Conservation (phyloP, 2,329 filamentous ascomycete species). For the Ambrosiella cleistominuta region DNA sequence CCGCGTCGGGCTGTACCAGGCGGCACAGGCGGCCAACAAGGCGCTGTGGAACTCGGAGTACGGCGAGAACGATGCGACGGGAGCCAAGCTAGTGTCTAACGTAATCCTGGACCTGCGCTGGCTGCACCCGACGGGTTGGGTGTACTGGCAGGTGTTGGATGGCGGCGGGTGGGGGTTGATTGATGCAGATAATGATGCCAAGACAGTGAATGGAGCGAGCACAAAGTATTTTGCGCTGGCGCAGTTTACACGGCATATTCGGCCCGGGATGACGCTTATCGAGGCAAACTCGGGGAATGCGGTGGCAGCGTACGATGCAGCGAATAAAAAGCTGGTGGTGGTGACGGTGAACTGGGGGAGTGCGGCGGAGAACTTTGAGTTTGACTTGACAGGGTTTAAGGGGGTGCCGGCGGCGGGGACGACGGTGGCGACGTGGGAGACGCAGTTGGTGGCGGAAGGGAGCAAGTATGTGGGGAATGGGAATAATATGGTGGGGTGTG, state of each 20-base stretch:
- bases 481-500: conserved; percentile 20
- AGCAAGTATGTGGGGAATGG: conserved; percentile 19
- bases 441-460: conserved; percentile 20
- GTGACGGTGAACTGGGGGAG: conserved; percentile 24
- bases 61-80: conserved; percentile 24
- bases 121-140: conserved; percentile 26
- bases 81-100: conserved; percentile 16
- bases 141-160: conserved; percentile 28
- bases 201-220: conserved; percentile 17
- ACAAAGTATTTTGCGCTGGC: conserved; percentile 27
- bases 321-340: conserved; percentile 21
- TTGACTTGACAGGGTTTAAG: conserved; percentile 22
- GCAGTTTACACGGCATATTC: conserved; percentile 25
- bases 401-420: conserved; percentile 19
- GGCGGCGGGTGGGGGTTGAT: conserved; percentile 25
- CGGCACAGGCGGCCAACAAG: conserved; percentile 17
- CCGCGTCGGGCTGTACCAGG: conserved; percentile 20
- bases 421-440: conserved; percentile 22
- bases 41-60: conserved; percentile 24
- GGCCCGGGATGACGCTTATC: conserved; percentile 24
- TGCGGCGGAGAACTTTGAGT: conserved; percentile 19
- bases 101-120: conserved; percentile 24
- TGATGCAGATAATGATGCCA: conserved; percentile 22
- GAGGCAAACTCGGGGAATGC: conserved; percentile 19
- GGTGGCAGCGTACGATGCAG: conserved; percentile 24